Evolutionary conservation across 805 yeast species (phyloP), one percentile per base, ranked within the genome.

Genomic region (Suhomyces faveliae): DNA sequence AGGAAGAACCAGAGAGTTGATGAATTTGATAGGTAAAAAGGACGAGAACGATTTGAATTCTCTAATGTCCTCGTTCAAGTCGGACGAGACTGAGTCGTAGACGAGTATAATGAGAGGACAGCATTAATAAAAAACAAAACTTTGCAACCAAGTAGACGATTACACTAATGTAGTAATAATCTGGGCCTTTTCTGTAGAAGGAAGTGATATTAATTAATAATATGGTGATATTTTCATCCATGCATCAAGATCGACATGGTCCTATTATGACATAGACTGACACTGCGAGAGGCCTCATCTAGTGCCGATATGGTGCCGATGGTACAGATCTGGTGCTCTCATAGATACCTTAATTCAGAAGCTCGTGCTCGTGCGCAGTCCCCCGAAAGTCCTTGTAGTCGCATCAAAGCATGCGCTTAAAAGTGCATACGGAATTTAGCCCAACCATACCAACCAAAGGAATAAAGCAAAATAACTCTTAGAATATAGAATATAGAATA

Each of bases 1-100:
- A 10, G 52, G 52, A 23, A 63, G 74, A 47, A 71, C 80, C 59
- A 71, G 74, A 44, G 65, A 70, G 38, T 52, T 66, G 39, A 67
- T 78, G 59, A 53, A 30, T 17, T 30, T 42, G 38, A 21, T 42
- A 24, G 44, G 44, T 20, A 42, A 42, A 13, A 42, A 21, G n/a
- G 44, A 42, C 20, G 24, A 29, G 44, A 37, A 21, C 17, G 50
- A 50, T 15, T 42, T 50, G 35, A 39, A 46, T n/a, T 24, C 22
- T 4, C 22, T 50, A 8, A 43, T 50, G 24, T 45, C 43, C 6
- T 43, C 50, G 4, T 50, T 50, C 44, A 50, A 42, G n/a, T 9
- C 40, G 10, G 47, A 35, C 6, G 39, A 35, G 27, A 24, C 27
- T 15, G 21, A 15, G 3, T 17, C 37, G 15, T 33, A 33, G 37